Evolutionary conservation across 768 basidiomycete genomes (phyloP).

Genomic region (Pleurotus cornucopiae): DNA sequence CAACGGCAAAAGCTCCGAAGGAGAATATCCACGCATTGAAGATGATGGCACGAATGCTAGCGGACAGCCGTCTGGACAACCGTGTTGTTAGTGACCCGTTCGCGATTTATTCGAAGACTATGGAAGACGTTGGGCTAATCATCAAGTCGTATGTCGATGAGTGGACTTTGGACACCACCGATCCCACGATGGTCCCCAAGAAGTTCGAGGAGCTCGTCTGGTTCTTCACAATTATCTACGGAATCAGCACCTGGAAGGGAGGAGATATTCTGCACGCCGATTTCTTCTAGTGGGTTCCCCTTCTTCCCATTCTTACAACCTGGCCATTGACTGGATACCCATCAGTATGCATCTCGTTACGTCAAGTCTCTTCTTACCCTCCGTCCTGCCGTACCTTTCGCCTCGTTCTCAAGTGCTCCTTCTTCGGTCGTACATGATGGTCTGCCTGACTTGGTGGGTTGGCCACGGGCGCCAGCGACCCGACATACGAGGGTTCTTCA

Average conservation of each 20-base stretch:
- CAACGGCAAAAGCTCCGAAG: slow-evolving; percentile 1
- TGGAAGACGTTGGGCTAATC: slow-evolving; percentile 31
- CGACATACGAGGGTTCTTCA: slow-evolving; percentile 47
- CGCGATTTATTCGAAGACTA: slow-evolving; percentile 27
- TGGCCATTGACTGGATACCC: neutral
- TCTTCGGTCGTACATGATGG: slow-evolving; percentile 55
- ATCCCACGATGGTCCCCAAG: slow-evolving; percentile 34
- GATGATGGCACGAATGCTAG: slow-evolving; percentile 50
- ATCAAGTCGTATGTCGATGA: slow-evolving; percentile 36
- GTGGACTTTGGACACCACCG: slow-evolving; percentile 37
- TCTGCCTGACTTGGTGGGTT: slow-evolving; percentile 50
- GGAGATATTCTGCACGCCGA: slow-evolving; percentile 44
- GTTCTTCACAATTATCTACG: slow-evolving; percentile 52
- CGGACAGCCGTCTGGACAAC: slow-evolving; percentile 37
- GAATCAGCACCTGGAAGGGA: slow-evolving; percentile 45
- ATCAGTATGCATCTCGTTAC: slow-evolving; percentile 64
- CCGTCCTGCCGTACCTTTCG: slow-evolving; percentile 36
- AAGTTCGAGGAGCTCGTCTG: slow-evolving; percentile 66
- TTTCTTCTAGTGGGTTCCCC: slow-evolving; percentile 51
- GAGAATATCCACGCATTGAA: slow-evolving; percentile 40
- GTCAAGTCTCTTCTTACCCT: slow-evolving; percentile 56
- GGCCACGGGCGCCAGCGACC: slow-evolving; percentile 50
- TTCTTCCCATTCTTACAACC: neutral
- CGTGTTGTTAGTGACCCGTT: slow-evolving; percentile 13
- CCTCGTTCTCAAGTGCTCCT: slow-evolving; percentile 43